Base-by-base conservation (phyloP, 208 protist genomes). In the Leishmania martiniquensis region DNA sequence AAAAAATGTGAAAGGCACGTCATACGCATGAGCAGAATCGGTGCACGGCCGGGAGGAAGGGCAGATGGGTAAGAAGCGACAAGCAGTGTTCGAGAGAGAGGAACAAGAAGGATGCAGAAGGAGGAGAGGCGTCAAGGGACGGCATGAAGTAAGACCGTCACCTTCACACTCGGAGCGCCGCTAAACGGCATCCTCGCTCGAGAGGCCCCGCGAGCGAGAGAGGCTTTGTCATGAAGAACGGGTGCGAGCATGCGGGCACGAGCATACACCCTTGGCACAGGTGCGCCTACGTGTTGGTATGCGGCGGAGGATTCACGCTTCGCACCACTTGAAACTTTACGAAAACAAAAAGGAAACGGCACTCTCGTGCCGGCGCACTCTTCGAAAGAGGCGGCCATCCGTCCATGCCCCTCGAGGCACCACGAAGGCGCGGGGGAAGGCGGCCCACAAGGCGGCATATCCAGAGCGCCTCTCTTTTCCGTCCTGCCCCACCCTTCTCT, bases 241-340 rank as follows among this genome's bases (percentile, higher is more conserved):
- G 47, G 29, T 59, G 57, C 37, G 57, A 63, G 20, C 22, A 29
- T 17, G 63, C 29, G 65, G 25, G 60, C 9, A 72, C 1, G 39
- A 2, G 5, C 51, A 22, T 37, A 7, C 52, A 75, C 29, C 47
- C 44, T 34, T 72, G n/a, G 75, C 72, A 39, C 66, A 49, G 13
- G 72, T 54, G 39, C 60, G 12, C 20, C 7, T 60, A 37, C 68
- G 62, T 80, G 42, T 51, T 39, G 20, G 34, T 81, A 17, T 76
- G 52, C 25, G 22, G 34, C 32, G 42, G 12, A 25, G 68, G 10
- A 67, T 37, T 22, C 60, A 44, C 60, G 9, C 17, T 67, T 13
- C 29, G 44, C 37, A 17, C 17, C 13, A 29, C 7, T 44, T 22
- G 44, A n/a, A 22, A 17, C 17, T 22, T 13, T n/a, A n/a, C n/a